Conservation (phyloP, 306 rosid genomes). For the Alnus rubra region DNA sequence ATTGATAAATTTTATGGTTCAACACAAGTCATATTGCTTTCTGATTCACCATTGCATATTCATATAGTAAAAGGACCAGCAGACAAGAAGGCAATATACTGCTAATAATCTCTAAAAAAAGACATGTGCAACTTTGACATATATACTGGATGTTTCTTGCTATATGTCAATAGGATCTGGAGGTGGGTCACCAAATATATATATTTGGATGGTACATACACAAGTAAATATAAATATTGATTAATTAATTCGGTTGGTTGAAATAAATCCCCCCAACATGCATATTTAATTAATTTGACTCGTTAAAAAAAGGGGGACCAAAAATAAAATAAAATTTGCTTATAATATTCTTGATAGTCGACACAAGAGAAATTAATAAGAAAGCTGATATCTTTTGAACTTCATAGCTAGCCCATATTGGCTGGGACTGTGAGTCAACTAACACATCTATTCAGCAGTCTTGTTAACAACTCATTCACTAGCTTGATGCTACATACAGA, state of each 20-base stretch:
- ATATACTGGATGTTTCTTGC: not conserved
- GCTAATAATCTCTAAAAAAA: not conserved
- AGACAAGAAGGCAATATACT: not conserved
- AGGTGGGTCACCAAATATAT: conserved; percentile 7
- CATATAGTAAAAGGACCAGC: not conserved
- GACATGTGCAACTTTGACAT: conserved; percentile 7
- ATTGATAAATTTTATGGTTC: not conserved
- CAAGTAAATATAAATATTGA: not conserved
- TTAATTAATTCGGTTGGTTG: not conserved
- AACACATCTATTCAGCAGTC: not conserved
- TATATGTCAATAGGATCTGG: not conserved
- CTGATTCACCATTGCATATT: not conserved
- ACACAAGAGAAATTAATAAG: not conserved
- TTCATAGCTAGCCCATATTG: not conserved
- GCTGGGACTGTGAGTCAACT: not conserved
- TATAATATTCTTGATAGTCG: not conserved
- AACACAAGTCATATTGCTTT: not conserved
- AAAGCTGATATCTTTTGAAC: not conserved
- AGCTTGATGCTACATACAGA: conserved; percentile 17
- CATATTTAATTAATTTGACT: not conserved
- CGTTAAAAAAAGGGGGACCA: no score
- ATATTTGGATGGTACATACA: not conserved
- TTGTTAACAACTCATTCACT: not conserved
- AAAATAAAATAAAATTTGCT: no score
- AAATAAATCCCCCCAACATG: not conserved